Evolutionary conservation across 345 rosid genomes (phyloP), one percentile per base, ranked within the genome.

Genomic region (Populus euphratica): DNA sequence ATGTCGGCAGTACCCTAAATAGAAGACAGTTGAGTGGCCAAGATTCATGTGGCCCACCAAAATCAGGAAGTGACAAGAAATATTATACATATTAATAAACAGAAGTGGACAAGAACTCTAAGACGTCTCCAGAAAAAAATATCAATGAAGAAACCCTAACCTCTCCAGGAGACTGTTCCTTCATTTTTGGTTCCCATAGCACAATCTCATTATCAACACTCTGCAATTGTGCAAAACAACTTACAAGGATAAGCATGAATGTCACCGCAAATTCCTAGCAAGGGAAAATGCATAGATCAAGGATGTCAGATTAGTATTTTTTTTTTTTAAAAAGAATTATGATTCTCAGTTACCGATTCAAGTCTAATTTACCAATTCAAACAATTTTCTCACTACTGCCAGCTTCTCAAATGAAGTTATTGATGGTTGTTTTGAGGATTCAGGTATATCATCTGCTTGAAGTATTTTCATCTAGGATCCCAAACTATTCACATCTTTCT

Each of bases 91-190:
- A 21, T 35, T 41, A 5, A 66, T 43, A 43, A 33, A 47, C 29
- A 20, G 27, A 49, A 67, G 73, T 9, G 5, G 44, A 56, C 17
- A 16, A 61, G 7, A 68, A 27, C 73, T 68, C 2, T 25, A 7
- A 49, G 66, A 69, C 71, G 25, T 17, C 56, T 63, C 29, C 25
- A 50, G 36, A 39, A 25, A 25, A 36, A 72, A 52, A 25, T 20
- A 67, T 39, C 64, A 69, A 38, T n/a, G 39, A 47, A 70, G 64
- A 68, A 79, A 65, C 70, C 66, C 83, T 77, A 75, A 95, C 99
- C 97, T 95, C 98, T 64, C 99, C 97, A 20, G 99, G 97, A 78
- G 98, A 95, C 80, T 93, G 96, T 79, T 95, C 99, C 87, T 93
- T 93, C 90, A 89, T 88, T 86, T 89, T 89, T 47, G 99, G 98